phyloP scores from a whole-genome alignment of 2,329 filamentous ascomycete genomes.

The Fusarium domesticum region DNA sequence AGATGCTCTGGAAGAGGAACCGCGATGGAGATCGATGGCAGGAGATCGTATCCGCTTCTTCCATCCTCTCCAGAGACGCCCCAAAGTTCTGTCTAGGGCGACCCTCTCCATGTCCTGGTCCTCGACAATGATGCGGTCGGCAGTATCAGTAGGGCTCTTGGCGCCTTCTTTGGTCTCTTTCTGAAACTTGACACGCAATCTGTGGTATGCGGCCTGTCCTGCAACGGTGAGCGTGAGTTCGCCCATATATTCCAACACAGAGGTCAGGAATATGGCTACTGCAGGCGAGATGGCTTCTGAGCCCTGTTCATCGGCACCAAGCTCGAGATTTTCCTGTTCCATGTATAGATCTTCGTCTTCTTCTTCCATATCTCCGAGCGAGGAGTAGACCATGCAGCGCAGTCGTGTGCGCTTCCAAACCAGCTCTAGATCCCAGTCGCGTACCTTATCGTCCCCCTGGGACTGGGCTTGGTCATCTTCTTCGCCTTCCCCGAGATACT shows the following conservation, averaged over 20 bases:
- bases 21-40: slow-evolving; percentile 43
- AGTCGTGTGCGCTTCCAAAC: slow-evolving; percentile 92
- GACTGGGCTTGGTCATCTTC: slow-evolving; percentile 66
- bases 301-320: slow-evolving; percentile 53
- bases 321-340: slow-evolving; percentile 70
- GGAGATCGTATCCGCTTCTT: slow-evolving; percentile 75
- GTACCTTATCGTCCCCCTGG: slow-evolving; percentile 46
- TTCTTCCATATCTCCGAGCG: slow-evolving; percentile 94
- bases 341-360: slow-evolving; percentile 92
- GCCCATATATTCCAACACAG: slow-evolving; percentile 88
- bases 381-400: slow-evolving; percentile 97
- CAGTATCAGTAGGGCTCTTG: slow-evolving; percentile 45
- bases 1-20: slow-evolving; percentile 50
- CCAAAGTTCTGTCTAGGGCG: slow-evolving; percentile 82
- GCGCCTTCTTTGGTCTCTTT: slow-evolving; percentile 56
- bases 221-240: slow-evolving; percentile 88
- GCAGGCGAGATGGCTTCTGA: slow-evolving; percentile 79
- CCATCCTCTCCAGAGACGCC: slow-evolving; percentile 91
- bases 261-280: slow-evolving; percentile 93
- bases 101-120: slow-evolving; percentile 92
- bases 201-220: slow-evolving; percentile 75
- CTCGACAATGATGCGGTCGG: slow-evolving; percentile 75
- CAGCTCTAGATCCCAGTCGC: slow-evolving; percentile 83
- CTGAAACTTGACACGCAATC: slow-evolving; percentile 57
- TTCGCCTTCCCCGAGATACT: slow-evolving; percentile 77